Conservation (phyloP, 306 rosid genomes). For the Lathyrus oleraceus region DNA sequence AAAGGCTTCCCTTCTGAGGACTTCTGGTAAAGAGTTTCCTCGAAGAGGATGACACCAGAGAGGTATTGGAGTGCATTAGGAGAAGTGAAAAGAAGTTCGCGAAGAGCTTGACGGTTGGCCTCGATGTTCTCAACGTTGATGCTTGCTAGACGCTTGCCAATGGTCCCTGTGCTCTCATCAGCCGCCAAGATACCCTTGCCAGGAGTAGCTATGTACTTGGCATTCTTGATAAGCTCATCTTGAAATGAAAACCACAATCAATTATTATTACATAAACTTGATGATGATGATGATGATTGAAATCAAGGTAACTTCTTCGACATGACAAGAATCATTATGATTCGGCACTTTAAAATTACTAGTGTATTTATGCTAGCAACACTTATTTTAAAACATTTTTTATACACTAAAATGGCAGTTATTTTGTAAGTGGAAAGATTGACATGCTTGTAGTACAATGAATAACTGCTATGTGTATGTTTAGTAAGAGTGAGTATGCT, state of each 20-base stretch:
- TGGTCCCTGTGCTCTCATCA: slow-evolving; percentile 94
- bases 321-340: slow-evolving; percentile 10
- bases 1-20: slow-evolving; percentile 77
- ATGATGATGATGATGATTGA: background rate
- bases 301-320: slow-evolving; percentile 15
- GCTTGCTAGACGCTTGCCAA: slow-evolving; percentile 85
- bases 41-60: slow-evolving; percentile 89
- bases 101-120: slow-evolving; percentile 82
- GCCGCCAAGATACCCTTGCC: slow-evolving; percentile 94
- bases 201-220: slow-evolving; percentile 81
- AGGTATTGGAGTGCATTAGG: slow-evolving; percentile 73
- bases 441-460: background rate
- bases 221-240: slow-evolving; percentile 86
- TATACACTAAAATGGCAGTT: background rate
- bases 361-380: slow-evolving; percentile 1
- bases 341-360: background rate
- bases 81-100: slow-evolving; percentile 84
- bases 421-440: background rate
- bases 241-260: slow-evolving; percentile 19
- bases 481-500: background rate
- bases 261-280: slow-evolving; percentile 13
- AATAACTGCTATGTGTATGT: background rate
- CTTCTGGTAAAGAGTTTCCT: slow-evolving; percentile 85
- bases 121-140: slow-evolving; percentile 84
- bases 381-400: background rate